Conservation (phyloP, 495 filamentous ascomycete genomes). For the Penicillium nucicola region DNA sequence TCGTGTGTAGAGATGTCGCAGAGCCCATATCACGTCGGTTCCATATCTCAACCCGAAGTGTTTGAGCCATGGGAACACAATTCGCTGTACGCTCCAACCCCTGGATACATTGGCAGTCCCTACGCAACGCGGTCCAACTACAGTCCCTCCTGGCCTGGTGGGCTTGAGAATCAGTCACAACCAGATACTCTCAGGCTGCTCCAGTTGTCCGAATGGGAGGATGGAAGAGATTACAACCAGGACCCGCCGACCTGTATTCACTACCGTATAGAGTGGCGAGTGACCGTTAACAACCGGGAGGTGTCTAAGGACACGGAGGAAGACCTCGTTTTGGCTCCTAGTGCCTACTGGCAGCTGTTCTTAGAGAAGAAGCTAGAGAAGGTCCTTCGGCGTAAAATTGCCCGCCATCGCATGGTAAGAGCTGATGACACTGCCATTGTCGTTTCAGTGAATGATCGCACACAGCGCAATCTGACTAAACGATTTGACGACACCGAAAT, state of each 20-base stretch:
- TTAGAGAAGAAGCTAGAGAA: constrained; percentile 6
- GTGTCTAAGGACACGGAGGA: constrained; percentile 29
- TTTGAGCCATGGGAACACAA: constrained; percentile 3
- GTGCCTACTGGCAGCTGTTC: constrained; percentile 19
- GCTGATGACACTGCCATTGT: background rate
- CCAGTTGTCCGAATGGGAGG: constrained; percentile 12
- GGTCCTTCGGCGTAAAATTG: constrained; percentile 6
- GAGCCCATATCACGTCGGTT: constrained; percentile 1
- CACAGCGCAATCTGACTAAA: constrained; percentile 13
- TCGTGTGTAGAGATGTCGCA: background rate
- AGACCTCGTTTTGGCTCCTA: constrained; percentile 22
- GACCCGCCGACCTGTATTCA: constrained; percentile 26
- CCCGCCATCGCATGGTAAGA: background rate
- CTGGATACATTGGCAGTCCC: constrained; percentile 4
- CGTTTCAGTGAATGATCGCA: constrained; percentile 5
- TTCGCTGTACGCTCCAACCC: constrained; percentile 4
- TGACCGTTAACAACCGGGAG: constrained; percentile 24
- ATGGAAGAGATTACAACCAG: constrained; percentile 22
- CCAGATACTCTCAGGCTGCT: constrained; percentile 6
- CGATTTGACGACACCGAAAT: constrained; percentile 15
- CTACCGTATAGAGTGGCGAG: constrained; percentile 35
- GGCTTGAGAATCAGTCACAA: background rate
- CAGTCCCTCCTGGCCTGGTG: constrained; percentile 4
- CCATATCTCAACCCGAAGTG: background rate
- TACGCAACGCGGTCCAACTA: background rate